These are phyloP conservation scores for Suillus fuscotomentosus DNA, from an alignment of 768 basidiomycete species.

Conservation along the genomic window DNA sequence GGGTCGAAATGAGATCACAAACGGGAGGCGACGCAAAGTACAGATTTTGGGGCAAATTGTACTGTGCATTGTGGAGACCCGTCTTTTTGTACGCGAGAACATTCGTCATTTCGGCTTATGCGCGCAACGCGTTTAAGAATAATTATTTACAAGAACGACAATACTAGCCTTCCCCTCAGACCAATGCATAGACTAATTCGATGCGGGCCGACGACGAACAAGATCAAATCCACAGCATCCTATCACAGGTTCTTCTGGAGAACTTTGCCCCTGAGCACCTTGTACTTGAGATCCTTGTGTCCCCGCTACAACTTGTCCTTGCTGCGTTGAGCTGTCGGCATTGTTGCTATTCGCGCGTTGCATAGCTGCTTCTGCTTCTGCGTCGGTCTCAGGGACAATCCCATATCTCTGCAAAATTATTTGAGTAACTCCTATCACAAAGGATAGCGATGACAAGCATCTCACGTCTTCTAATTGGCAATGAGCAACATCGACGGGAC, in stretches of 20 bases:
- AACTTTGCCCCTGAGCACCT: not conserved
- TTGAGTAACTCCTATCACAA: not conserved
- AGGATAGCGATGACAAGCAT: not conserved
- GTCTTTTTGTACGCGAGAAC: not conserved
- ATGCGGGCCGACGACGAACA: not conserved
- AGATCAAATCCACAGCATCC: not conserved
- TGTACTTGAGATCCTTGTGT: not conserved
- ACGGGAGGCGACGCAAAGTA: not conserved
- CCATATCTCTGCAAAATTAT: not conserved
- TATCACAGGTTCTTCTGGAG: not conserved
- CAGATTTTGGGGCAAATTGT: not conserved
- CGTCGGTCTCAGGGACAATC: not conserved
- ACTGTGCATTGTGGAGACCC: not conserved
- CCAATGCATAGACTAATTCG: not conserved
- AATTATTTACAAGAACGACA: not conserved
- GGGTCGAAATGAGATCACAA: not conserved
- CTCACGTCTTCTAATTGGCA: not conserved
- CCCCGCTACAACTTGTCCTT: not conserved
- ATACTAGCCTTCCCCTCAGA: no score
- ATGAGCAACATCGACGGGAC: not conserved
- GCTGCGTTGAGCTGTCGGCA: not conserved
- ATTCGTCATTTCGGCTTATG: no score
- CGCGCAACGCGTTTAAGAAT: not conserved
- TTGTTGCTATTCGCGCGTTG: not conserved
- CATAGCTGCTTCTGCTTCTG: not conserved